Evolutionary conservation across 768 basidiomycete species (phyloP), one percentile per base, ranked within the genome.

Genomic region (Leccinellum albellum): DNA sequence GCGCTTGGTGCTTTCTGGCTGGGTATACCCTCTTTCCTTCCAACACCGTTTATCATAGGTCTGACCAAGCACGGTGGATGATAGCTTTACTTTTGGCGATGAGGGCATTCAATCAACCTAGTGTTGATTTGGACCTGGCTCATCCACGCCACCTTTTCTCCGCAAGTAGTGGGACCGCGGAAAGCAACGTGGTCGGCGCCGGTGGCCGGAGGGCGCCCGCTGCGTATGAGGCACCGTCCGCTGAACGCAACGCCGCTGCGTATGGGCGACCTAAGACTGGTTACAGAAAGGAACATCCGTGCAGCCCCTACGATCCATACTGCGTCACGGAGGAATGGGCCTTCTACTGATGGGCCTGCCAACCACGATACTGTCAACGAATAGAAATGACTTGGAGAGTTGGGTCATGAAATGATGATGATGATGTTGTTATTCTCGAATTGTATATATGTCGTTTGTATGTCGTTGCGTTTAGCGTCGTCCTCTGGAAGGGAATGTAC

Each of bases 1-100:
- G 84, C 86, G 3, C 79, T 91, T 55, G 88, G 85, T 12, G 73
- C 91, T 56, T 82, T 88, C 67, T 91, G 88, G 87, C 75, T 91
- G 50, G 88, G 90, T 90, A 68, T 68, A 82, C 74, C 32, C 23
- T 20, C 40, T 23, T 57, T 44, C 14, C 28, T 53, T 31, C 3
- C 2, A 28, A 4, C 35, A 23, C 37, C 9, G 2, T 40, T 50
- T 33, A 10, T 49, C 40, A 12, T 32, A 29, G 15, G 51, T 55
- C 53, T 64, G 54, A 60, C 52, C 48, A 37, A 31, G 17, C 31
- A 40, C 42, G 24, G 20, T 45, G 33, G 29, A 45, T 17, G 23
- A 51, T 51, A 81, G 79, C 79, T 23, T 56, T 78, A 44, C 64
- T 81, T 54, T 66, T 81, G 48, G 77, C 76, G 8, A 73, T 72